Conservation (phyloP, 2,329 filamentous ascomycete species). For the Ramularia endophylla region DNA sequence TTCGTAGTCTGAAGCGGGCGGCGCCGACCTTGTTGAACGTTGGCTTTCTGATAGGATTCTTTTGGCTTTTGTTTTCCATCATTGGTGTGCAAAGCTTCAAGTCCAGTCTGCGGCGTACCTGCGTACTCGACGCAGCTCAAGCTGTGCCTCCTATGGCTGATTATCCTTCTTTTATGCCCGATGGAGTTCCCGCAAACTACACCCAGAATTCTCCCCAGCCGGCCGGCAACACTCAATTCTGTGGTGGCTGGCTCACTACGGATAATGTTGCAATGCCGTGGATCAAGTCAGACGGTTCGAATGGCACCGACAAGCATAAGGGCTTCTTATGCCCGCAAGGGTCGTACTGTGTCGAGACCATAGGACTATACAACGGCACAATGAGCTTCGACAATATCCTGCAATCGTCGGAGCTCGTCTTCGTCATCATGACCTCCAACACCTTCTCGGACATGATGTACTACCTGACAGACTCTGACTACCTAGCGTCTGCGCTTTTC, state of each 20-base stretch:
- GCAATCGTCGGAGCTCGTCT: constrained; percentile 87
- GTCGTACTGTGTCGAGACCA: constrained; percentile 74
- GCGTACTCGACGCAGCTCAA: constrained; percentile 41
- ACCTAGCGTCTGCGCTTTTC: constrained; percentile 75
- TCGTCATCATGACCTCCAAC: constrained; percentile 97
- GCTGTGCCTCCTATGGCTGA: constrained; percentile 35
- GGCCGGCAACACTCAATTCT: constrained; percentile 65
- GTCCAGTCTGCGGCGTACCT: constrained; percentile 44
- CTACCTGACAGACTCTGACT: constrained; percentile 86
- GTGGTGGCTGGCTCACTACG: constrained; percentile 71
- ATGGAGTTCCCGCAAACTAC: constrained; percentile 7
- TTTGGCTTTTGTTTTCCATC: constrained; percentile 96
- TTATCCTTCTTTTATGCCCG: constrained; percentile 42
- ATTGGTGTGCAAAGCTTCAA: constrained; percentile 92
- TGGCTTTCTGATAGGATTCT: constrained; percentile 90
- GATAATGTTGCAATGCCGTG: constrained; percentile 57
- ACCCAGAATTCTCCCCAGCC: constrained; percentile 19
- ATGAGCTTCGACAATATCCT: constrained; percentile 93
- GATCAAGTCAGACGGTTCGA: constrained; percentile 52
- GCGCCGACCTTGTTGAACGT: constrained; percentile 88
- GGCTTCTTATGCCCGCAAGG: constrained; percentile 82
- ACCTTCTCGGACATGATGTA: constrained; percentile 96
- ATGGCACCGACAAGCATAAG: constrained; percentile 56
- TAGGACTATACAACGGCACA: constrained; percentile 76
- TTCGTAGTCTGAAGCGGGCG: constrained; percentile 91